Conservation (phyloP, 1,284 basidiomycete genomes). For the Heterobasidion occidentale region DNA sequence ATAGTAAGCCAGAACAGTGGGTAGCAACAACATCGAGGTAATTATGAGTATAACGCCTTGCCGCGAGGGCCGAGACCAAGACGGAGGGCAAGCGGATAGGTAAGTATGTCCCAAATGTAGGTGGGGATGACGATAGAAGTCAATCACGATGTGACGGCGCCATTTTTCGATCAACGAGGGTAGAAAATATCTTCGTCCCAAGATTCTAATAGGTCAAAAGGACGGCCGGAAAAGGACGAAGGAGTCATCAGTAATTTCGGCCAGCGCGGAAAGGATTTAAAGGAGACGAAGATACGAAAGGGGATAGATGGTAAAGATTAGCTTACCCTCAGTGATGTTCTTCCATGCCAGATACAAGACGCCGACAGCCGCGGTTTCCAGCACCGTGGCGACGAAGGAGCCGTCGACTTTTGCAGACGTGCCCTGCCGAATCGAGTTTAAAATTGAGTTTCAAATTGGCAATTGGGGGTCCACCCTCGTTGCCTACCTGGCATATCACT, state of each 20-base stretch:
- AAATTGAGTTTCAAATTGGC: no score
- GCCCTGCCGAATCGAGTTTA: slow-evolving; percentile 28
- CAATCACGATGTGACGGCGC: not conserved
- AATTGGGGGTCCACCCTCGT: slow-evolving; percentile 16
- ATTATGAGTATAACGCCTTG: not conserved
- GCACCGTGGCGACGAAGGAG: slow-evolving; percentile 71
- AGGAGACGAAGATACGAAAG: not conserved
- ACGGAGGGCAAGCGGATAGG: not conserved
- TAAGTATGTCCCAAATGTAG: not conserved
- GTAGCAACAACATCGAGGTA: not conserved
- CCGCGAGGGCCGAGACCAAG: not conserved
- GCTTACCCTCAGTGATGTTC: slow-evolving; percentile 77
- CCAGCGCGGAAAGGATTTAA: not conserved
- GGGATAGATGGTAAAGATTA: not conserved
- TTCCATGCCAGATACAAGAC: slow-evolving; percentile 73
- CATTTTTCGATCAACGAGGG: slow-evolving; percentile 11
- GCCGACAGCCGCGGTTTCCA: slow-evolving; percentile 68
- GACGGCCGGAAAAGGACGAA: not conserved
- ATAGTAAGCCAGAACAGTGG: not conserved
- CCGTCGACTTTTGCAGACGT: slow-evolving; percentile 67
- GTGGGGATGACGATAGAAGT: not conserved
- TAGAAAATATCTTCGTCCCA: slow-evolving; percentile 29
- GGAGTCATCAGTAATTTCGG: not conserved
- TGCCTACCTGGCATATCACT: slow-evolving; percentile 66
- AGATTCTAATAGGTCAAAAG: slow-evolving; percentile 13